Base-by-base conservation (phyloP, 192 early-diverging fungal genomes). In the Linnemannia elongata region DNA sequence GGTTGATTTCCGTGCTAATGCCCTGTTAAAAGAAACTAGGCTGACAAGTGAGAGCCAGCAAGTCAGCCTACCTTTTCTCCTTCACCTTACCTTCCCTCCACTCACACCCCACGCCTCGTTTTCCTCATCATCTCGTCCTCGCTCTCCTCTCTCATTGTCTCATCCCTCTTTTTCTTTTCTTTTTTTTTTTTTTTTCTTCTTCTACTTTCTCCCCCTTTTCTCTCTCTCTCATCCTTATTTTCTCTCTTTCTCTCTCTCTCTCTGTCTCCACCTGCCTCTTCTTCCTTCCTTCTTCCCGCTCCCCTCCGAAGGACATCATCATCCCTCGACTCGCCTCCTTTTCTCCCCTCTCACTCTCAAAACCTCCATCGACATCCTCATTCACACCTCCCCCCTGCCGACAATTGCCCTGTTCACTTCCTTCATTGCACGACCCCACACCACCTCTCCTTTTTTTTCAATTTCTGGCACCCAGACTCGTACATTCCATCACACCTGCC, bases 81-180 rank as follows among this genome's bases (percentile, higher is more conserved):
- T 24, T n/a, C 39, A 9, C 38, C 38, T 39, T 6, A 39, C 38
- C 38, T 39, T 39, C 38, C 38, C 38, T 39, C 38, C 38, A 18
- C 24, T 24, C 66, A 69, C 44, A 36, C 9, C 69, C 13, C 13
- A 18, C 30, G n/a, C 13, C 17, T 38, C 18, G 36, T 73, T 73
- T 30, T 10, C 55, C 54, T 76, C 38, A 33, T 76, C 74, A 39
- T 57, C 49, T 18, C 49, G 49, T 52, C 20, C 18, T 18, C 44
- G 44, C 47, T 2, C 52, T 9, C n/a, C 47, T 6, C 52, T 9
- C 38, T 68, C 41, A 30, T 78, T 45, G 35, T 70, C 18, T 35
- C 27, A 45, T 78, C 54, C 27, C 27, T 69, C 60, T 35, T 30
- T 71, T 70, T 71, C 69, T 45, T 54, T 71, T 54, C 36, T 49